Evolutionary conservation across 805 yeast species (phyloP), one percentile per base, ranked within the genome.

Genomic region (Pichia eremophila): DNA sequence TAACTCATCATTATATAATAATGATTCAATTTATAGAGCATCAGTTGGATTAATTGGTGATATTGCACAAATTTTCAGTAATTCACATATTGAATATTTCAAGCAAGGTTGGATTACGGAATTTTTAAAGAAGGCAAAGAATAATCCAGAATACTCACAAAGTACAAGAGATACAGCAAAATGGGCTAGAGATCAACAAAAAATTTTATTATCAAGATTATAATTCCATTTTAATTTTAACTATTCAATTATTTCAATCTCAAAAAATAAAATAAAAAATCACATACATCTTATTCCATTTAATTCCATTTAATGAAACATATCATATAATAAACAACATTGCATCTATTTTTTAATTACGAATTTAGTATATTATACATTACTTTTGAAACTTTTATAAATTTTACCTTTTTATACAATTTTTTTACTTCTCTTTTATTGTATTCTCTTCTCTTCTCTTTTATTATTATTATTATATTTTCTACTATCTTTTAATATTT

Each of bases 111-210:
- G 96, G 96, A 79, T 93, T 28, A 69, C 84, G 8, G 83, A 79
- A 27, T 77, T 86, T 61, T 83, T 93, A 61, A 82, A 79, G 63
- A 78, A 73, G 60, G 82, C 90, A 22, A 78, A 93, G 65, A 60
- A 77, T 46, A 82, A 81, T 61, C 72, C 75, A 52, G 57, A 71
- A 32, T 85, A 81, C 61, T 71, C 79, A 35, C 78, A 77, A 57
- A 68, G 74, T 47, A 88, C 97, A 12, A 80, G 78, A 62, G 93
- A 85, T 59, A 86, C 96, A n/a, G 97, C 97, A 9, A 79, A 90
- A 68, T 93, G 98, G 98, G 97, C 99, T 15, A 78, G 93, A 56
- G 96, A 85, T 59, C 95, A 83, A 67, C 86, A 78, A 62, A 78
- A 77, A 65, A 42, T 50, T 19, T 61, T 57, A 43, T 36, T 56